A percentile compares a stretch with the other conserved stretches of the same genome.
phyloP scores from a whole-genome alignment of 257 asterid genomes.

The Solanum chmielewskii region DNA sequence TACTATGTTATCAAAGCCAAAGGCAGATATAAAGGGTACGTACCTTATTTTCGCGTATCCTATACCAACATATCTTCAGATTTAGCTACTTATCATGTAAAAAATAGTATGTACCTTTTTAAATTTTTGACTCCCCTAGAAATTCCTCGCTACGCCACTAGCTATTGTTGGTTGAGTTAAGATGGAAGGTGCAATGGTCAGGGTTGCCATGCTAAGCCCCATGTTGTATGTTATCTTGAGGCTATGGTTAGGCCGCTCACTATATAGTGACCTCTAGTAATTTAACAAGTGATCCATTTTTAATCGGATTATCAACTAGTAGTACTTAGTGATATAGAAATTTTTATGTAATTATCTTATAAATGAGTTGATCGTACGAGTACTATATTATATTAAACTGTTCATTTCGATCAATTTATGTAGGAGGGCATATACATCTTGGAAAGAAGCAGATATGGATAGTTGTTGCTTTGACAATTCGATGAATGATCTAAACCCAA shows the following conservation, averaged over 20 bases:
- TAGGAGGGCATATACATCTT: constrained; percentile 59
- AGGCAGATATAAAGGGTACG: constrained; percentile 65
- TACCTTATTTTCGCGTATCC: neutral
- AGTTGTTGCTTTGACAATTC: constrained; percentile 40
- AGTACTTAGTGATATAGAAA: neutral
- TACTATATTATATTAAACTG: neutral
- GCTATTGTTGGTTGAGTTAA: neutral
- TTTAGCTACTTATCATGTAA: neutral
- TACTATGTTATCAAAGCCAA: constrained; percentile 62
- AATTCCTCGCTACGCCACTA: neutral
- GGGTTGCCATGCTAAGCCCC: neutral
- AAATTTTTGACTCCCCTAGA: neutral
- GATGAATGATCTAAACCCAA: constrained; percentile 14
- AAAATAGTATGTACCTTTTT: too few species aligned
- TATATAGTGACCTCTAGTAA: neutral
- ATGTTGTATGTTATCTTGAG: neutral
- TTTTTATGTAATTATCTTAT: neutral
- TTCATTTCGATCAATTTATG: neutral
- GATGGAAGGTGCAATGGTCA: neutral
- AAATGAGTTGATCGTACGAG: neutral
- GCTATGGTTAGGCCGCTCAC: neutral
- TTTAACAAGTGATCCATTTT: neutral
- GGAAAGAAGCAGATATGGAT: constrained; percentile 31
- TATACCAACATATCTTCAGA: neutral
- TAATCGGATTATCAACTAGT: neutral